phyloP scores from a whole-genome alignment of 345 rosid species.

The Cardiospermum halicacabum region DNA sequence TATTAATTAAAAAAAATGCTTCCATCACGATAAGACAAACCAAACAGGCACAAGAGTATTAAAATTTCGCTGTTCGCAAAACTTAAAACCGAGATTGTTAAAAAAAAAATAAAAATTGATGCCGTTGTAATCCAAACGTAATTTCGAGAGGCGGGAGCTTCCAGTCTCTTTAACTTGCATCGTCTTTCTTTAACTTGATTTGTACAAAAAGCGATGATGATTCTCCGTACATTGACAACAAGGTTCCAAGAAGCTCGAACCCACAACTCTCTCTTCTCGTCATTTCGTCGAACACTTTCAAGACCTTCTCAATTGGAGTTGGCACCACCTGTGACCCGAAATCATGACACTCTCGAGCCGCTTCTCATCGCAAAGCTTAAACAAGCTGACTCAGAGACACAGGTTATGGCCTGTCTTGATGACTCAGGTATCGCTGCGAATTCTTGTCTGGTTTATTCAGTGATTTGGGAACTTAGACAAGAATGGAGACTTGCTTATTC shows the following conservation, averaged over 20 bases:
- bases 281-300: constrained; percentile 52
- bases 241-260: constrained; percentile 4
- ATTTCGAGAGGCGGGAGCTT: too few relatives aligned
- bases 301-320: constrained; percentile 33
- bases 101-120: too few relatives aligned
- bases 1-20: too few relatives aligned
- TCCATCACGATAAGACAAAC: too few relatives aligned
- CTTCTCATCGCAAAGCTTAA: constrained; percentile 38
- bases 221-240: constrained; percentile 18
- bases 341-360: constrained; percentile 17
- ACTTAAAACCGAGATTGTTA: too few relatives aligned
- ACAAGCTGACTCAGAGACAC: constrained; percentile 43
- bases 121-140: too few relatives aligned
- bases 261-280: constrained; percentile 22
- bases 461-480: constrained; percentile 55
- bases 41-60: too few relatives aligned
- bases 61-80: too few relatives aligned
- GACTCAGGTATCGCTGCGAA: constrained; percentile 38
- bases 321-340: constrained; percentile 1
- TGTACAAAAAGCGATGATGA: too few relatives aligned
- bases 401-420: constrained; percentile 48
- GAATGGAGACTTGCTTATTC: constrained; percentile 72
- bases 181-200: too few relatives aligned
- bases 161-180: too few relatives aligned
- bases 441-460: constrained; percentile 39